Evolutionary conservation across 208 protist genomes (phyloP).

Genomic region (Trypanosoma platydactyli): DNA sequence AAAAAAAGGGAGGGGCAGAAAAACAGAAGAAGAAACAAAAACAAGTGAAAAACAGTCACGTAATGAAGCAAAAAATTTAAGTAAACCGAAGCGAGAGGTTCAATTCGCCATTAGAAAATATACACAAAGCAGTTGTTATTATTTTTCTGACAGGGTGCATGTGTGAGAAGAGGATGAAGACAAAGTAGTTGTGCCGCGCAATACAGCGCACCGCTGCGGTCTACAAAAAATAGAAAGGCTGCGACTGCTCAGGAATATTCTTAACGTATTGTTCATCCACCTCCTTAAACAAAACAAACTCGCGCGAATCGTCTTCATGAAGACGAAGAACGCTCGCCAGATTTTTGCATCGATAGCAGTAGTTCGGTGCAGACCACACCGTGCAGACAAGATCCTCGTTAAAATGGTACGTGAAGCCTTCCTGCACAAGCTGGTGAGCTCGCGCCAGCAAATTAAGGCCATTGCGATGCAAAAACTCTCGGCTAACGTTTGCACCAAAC

Average conservation of each 20-base stretch:
- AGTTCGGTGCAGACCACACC: conserved; percentile 98
- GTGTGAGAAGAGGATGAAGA: background rate
- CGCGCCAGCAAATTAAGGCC: conserved; percentile 80
- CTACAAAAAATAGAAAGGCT: conserved; percentile 77
- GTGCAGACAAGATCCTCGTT: conserved; percentile 88
- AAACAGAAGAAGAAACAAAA: no score
- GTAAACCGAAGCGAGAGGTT: no score
- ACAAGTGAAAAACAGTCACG: no score
- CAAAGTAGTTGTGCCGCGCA: conserved; percentile 13
- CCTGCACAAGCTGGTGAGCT: conserved; percentile 90
- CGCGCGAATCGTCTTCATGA: conserved; percentile 83
- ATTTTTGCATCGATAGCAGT: conserved; percentile 97
- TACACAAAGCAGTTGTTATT: no score
- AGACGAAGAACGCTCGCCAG: conserved; percentile 92
- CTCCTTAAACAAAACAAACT: conserved; percentile 85
- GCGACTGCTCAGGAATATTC: conserved; percentile 34
- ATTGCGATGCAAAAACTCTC: conserved; percentile 88
- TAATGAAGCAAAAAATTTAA: no score
- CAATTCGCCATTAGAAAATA: no score
- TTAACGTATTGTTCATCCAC: conserved; percentile 58
- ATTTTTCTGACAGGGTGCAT: no score
- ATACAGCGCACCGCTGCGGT: background rate
- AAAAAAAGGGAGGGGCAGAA: no score
- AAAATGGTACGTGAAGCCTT: conserved; percentile 92
- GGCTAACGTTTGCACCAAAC: conserved; percentile 74